These are phyloP conservation scores for Trichoderma erinaceum DNA, from an alignment of 495 filamentous ascomycete genomes.

Conservation along the genomic window DNA sequence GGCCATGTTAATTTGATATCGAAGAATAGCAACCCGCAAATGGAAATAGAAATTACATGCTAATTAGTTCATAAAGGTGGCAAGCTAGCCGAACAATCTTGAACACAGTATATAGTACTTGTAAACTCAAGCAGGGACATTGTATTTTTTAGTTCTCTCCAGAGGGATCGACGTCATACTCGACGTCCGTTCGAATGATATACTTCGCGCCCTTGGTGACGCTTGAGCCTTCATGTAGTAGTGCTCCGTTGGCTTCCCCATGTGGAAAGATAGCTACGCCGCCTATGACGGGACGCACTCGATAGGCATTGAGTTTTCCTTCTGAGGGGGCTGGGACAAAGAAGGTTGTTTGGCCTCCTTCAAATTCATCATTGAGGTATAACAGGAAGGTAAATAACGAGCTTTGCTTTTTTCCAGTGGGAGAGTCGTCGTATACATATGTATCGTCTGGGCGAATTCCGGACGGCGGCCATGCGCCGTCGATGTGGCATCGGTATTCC, in stretches of 20 bases:
- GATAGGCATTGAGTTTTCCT: slow-evolving; percentile 42
- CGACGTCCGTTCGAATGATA: slow-evolving; percentile 44
- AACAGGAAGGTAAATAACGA: slow-evolving; percentile 46
- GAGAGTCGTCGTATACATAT: slow-evolving; percentile 43
- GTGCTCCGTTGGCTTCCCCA: slow-evolving; percentile 36
- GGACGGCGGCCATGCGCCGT: slow-evolving; percentile 46
- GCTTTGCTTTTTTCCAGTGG: slow-evolving; percentile 37
- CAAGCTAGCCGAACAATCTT: too few relatives aligned
- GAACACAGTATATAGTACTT: too few relatives aligned
- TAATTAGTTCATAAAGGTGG: too few relatives aligned
- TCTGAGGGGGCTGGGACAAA: slow-evolving; percentile 40
- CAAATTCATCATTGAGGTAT: slow-evolving; percentile 48
- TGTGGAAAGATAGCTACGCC: slow-evolving; percentile 42
- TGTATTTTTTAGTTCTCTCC: too few relatives aligned
- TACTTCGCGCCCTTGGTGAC: slow-evolving; percentile 42
- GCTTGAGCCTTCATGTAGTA: slow-evolving; percentile 45
- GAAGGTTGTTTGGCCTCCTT: slow-evolving; percentile 46
- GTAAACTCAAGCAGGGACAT: too few relatives aligned
- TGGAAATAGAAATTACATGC: too few relatives aligned
- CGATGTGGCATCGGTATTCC: slow-evolving; percentile 42
- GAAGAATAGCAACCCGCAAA: too few relatives aligned
- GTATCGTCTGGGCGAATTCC: slow-evolving; percentile 32
- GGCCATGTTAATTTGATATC: too few relatives aligned
- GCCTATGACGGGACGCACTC: slow-evolving; percentile 43
- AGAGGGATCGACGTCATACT: slow-evolving; percentile 38